Conservation (phyloP, 176 grass and related monocot species). For the Olyra latifolia region DNA sequence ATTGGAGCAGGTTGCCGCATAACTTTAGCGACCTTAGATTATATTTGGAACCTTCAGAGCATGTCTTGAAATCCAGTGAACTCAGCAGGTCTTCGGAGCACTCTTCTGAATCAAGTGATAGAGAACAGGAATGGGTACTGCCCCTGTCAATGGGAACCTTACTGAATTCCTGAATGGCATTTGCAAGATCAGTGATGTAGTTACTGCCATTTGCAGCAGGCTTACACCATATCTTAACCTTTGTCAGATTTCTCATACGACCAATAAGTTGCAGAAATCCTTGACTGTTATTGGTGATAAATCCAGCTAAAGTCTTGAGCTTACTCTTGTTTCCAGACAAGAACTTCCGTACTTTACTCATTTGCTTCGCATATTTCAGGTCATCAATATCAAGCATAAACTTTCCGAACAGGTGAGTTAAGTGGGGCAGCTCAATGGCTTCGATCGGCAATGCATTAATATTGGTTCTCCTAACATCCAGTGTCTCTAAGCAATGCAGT, state of each 20-base stretch:
- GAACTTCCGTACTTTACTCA: constrained; percentile 7
- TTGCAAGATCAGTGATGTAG: not conserved
- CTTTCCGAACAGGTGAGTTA: constrained; percentile 37
- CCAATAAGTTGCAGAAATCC: constrained; percentile 14
- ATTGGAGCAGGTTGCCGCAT: not conserved
- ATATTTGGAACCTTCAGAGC: constrained; percentile 33
- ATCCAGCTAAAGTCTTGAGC: constrained; percentile 31
- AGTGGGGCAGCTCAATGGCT: constrained; percentile 6
- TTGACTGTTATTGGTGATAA: not conserved
- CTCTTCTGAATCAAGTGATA: constrained; percentile 31
- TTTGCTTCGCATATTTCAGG: not conserved
- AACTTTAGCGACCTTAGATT: constrained; percentile 38
- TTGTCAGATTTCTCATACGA: constrained; percentile 20
- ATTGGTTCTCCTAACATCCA: constrained; percentile 33
- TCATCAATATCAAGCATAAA: constrained; percentile 34
- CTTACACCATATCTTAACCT: constrained; percentile 38
- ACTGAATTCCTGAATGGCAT: constrained; percentile 37
- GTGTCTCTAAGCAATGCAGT: constrained; percentile 32
- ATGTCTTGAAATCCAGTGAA: constrained; percentile 25
- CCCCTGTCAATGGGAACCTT: constrained; percentile 10
- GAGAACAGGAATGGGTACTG: constrained; percentile 10
- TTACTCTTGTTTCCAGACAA: constrained; percentile 27
- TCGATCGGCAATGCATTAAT: constrained; percentile 11
- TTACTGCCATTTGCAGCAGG: not conserved
- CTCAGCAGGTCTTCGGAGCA: constrained; percentile 1